phyloP scores from a whole-genome alignment of 352 stramenopile genomes.

The Stramenopiles sp. region DNA sequence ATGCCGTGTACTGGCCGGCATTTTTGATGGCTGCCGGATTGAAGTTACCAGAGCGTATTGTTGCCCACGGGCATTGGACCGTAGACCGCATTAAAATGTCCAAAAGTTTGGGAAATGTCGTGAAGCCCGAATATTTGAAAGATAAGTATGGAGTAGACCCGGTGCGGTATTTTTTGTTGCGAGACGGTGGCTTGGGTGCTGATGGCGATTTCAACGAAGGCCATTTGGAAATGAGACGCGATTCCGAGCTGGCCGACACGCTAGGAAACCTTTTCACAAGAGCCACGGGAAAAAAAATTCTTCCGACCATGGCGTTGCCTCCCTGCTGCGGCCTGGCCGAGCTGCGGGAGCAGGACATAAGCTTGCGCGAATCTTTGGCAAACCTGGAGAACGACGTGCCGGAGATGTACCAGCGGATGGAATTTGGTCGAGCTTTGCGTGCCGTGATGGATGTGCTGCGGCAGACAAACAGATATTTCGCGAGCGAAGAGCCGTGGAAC shows the following conservation, averaged over 20 bases:
- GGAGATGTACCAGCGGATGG: not conserved
- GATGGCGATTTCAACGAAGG: slow-evolving; percentile 78
- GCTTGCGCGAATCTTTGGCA: not conserved
- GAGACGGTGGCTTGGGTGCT: slow-evolving; percentile 74
- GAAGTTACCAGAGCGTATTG: slow-evolving; percentile 72
- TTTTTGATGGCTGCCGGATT: slow-evolving; percentile 91
- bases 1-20: slow-evolving; percentile 90
- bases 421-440: not conserved
- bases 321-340: not conserved
- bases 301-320: not conserved
- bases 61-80: slow-evolving; percentile 94
- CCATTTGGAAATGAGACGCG: slow-evolving; percentile 88
- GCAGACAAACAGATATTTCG: not conserved
- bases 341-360: not conserved
- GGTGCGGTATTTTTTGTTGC: slow-evolving; percentile 77
- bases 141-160: slow-evolving; percentile 75
- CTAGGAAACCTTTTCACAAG: slow-evolving; percentile 49
- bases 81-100: slow-evolving; percentile 97
- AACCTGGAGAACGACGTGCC: not conserved
- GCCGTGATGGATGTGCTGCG: slow-evolving; percentile 9
- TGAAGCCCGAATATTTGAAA: slow-evolving; percentile 86
- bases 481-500: not conserved
- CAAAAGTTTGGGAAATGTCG: slow-evolving; percentile 94
- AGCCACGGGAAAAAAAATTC: slow-evolving; percentile 3
- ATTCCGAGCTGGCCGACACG: slow-evolving; percentile 75